These are phyloP conservation scores for Calcarisporium arbuscula DNA, from an alignment of 2,329 filamentous ascomycete genomes.

Conservation along the genomic window DNA sequence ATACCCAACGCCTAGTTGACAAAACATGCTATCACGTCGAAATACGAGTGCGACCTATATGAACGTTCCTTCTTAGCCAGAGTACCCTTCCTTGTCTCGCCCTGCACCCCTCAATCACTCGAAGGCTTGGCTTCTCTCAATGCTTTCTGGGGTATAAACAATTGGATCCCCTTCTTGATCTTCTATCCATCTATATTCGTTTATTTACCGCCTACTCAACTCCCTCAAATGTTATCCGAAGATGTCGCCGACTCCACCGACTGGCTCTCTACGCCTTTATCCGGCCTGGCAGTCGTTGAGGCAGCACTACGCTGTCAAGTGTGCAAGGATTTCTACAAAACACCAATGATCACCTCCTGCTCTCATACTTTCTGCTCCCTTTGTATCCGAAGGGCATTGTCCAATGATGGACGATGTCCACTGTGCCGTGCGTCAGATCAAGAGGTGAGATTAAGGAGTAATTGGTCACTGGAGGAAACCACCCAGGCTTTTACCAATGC, in stretches of 20 bases:
- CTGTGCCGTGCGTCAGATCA: constrained; percentile 74
- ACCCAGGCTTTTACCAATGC: constrained; percentile 70
- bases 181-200: too few species aligned
- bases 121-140: too few species aligned
- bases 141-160: too few species aligned
- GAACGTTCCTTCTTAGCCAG: too few species aligned
- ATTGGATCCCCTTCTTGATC: too few species aligned
- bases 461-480: constrained; percentile 78
- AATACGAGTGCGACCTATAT: too few species aligned
- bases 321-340: constrained; percentile 95
- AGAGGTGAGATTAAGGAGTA: constrained; percentile 76
- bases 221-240: constrained; percentile 8
- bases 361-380: constrained; percentile 94
- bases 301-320: constrained; percentile 87
- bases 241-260: constrained; percentile 72
- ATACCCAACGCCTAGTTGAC: too few species aligned
- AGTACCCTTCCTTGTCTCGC: too few species aligned
- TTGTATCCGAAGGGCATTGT: constrained; percentile 83
- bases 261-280: constrained; percentile 68
- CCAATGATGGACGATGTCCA: constrained; percentile 80
- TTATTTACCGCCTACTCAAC: not conserved
- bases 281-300: constrained; percentile 65
- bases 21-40: too few species aligned
- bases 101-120: too few species aligned
- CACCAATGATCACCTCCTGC: constrained; percentile 91